Evolutionary conservation across 371 early-diverging fungal genomes (phyloP).

Genomic region (Mucor plumbeus): DNA sequence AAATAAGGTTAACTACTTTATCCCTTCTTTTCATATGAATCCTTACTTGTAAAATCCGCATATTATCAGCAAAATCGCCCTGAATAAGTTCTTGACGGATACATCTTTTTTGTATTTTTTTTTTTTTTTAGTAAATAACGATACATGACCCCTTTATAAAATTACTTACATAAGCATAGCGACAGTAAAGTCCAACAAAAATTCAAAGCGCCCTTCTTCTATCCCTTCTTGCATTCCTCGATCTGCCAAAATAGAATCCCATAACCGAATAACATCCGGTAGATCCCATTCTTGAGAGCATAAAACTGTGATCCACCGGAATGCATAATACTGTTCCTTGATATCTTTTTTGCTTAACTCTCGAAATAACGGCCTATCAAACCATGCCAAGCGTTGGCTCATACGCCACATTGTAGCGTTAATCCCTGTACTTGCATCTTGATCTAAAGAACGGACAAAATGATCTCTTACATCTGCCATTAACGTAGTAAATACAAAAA

Average conservation of each 20-base stretch:
- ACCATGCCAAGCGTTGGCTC: constrained; percentile 57
- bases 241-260: constrained; percentile 86
- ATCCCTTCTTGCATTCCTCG: constrained; percentile 44
- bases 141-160: not conserved
- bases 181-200: constrained; percentile 76
- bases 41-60: constrained; percentile 65
- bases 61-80: constrained; percentile 70
- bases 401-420: constrained; percentile 67
- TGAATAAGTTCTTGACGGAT: constrained; percentile 61
- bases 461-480: constrained; percentile 82
- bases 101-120: constrained; percentile 43
- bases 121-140: not conserved
- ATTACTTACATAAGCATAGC: constrained; percentile 76
- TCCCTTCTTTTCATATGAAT: not conserved
- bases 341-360: constrained; percentile 72
- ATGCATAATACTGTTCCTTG: constrained; percentile 80
- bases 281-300: constrained; percentile 85
- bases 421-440: constrained; percentile 68
- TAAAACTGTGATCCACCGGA: constrained; percentile 87
- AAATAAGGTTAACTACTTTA: constrained; percentile 3
- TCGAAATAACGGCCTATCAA: constrained; percentile 67
- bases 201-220: constrained; percentile 62
- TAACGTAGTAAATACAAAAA: constrained; percentile 76
- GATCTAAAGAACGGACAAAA: constrained; percentile 74
- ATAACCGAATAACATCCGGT: constrained; percentile 82